Conservation (phyloP, 2,329 filamentous ascomycete species). For the Cryoendolithus antarcticus region DNA sequence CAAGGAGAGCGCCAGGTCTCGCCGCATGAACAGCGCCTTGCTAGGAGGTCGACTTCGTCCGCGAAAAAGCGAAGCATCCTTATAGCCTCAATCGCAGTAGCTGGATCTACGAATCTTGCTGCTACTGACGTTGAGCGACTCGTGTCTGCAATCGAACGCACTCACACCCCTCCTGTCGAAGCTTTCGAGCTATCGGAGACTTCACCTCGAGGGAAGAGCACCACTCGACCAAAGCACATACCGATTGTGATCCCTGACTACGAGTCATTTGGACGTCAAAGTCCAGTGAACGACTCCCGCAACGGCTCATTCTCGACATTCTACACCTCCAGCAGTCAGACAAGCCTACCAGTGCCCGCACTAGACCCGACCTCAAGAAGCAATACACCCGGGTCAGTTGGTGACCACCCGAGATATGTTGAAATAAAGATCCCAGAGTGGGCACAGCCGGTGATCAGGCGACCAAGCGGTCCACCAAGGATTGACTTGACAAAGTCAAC, state of each 20-base stretch:
- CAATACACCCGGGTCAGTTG: constrained; percentile 2
- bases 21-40: no score
- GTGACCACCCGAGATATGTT: constrained; percentile 30
- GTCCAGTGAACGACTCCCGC: constrained; percentile 6
- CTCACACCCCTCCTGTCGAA: constrained; percentile 3
- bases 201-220: constrained; percentile 9
- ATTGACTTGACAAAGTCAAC: constrained; percentile 10
- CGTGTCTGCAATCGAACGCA: no score
- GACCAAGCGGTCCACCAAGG: constrained; percentile 23
- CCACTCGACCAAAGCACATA: constrained; percentile 29
- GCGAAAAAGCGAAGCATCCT: no score
- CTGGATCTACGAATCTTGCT: no score
- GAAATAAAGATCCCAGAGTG: constrained; percentile 36
- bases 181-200: constrained; percentile 10
- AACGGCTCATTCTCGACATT: constrained; percentile 8
- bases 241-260: constrained; percentile 32
- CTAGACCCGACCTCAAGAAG: no score
- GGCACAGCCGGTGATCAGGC: constrained; percentile 29
- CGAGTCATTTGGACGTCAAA: constrained; percentile 13
- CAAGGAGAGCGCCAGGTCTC: no score
- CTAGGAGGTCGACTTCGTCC: no score
- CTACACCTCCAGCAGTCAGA: no score
- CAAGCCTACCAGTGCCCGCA: no score
- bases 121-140: no score
- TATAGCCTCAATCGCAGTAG: no score